Evolutionary conservation across 257 asterid genomes (phyloP).

Genomic region (Solanum lignicaule): DNA sequence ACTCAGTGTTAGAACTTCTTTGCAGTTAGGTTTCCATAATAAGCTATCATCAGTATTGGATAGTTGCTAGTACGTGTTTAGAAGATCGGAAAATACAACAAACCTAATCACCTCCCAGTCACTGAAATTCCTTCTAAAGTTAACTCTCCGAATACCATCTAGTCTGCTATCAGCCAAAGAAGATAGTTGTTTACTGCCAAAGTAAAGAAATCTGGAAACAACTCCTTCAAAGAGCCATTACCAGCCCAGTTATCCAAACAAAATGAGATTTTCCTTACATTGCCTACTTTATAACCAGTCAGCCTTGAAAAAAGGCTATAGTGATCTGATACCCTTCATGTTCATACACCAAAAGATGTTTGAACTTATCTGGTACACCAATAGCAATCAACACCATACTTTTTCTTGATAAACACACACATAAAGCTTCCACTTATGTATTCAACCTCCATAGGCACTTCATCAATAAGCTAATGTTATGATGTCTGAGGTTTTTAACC

Average conservation of each 20-base stretch:
- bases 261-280: not conserved
- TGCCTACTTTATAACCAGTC: not conserved
- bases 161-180: not conserved
- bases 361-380: not conserved
- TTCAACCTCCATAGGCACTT: not conserved
- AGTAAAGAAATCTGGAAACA: not conserved
- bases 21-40: not conserved
- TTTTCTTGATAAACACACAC: not conserved
- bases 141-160: not conserved
- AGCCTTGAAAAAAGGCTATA: not conserved
- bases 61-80: not conserved
- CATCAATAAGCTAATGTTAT: not conserved
- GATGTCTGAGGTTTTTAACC: not conserved
- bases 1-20: not conserved
- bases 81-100: not conserved
- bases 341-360: not conserved
- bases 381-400: not conserved
- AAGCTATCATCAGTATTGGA: not conserved
- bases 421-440: not conserved
- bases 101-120: not conserved
- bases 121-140: not conserved
- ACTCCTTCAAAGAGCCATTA: not conserved
- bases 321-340: not conserved
- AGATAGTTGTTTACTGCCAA: not conserved
- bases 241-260: not conserved